These are phyloP conservation scores for Hypoxylon intermedium DNA, from an alignment of 495 filamentous ascomycete species.

Conservation along the genomic window DNA sequence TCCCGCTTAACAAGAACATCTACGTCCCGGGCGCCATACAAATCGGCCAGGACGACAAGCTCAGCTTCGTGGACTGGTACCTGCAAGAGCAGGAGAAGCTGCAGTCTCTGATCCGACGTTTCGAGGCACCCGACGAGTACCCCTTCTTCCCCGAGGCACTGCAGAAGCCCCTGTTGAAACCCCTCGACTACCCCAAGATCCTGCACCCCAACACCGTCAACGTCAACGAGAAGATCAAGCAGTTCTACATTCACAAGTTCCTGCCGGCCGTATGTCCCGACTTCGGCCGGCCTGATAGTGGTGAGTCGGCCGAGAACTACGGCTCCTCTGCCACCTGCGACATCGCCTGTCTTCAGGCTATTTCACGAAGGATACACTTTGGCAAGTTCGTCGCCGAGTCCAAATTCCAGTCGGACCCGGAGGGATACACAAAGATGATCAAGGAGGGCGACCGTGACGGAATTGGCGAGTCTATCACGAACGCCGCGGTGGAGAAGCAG, in stretches of 20 bases:
- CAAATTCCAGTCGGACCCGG: constrained; percentile 89
- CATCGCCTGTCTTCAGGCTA: constrained; percentile 86
- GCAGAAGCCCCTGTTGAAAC: constrained; percentile 79
- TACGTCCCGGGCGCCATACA: constrained; percentile 87
- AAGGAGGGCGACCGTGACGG: constrained; percentile 76
- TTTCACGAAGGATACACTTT: constrained; percentile 93
- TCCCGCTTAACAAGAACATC: constrained; percentile 88
- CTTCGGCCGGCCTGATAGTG: constrained; percentile 75
- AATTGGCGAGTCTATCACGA: constrained; percentile 89
- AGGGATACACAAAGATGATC: constrained; percentile 81
- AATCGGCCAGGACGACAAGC: constrained; percentile 58
- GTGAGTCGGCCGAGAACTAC: constrained; percentile 92
- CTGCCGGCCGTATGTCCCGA: constrained; percentile 81
- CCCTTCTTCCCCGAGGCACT: constrained; percentile 91
- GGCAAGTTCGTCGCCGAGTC: constrained; percentile 98
- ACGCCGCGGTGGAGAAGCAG: constrained; percentile 86
- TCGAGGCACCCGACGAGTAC: constrained; percentile 95
- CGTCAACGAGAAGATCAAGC: constrained; percentile 86
- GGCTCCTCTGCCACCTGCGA: constrained; percentile 91
- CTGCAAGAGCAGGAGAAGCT: constrained; percentile 86
- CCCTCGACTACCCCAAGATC: constrained; percentile 88
- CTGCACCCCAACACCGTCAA: constrained; percentile 93
- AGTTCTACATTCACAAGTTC: constrained; percentile 80
- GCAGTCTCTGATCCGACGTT: constrained; percentile 94
- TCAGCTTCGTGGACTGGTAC: constrained; percentile 94